Evolutionary conservation across 1,139 yeast species (phyloP).

Genomic region (Pichia kudriavzevii): DNA sequence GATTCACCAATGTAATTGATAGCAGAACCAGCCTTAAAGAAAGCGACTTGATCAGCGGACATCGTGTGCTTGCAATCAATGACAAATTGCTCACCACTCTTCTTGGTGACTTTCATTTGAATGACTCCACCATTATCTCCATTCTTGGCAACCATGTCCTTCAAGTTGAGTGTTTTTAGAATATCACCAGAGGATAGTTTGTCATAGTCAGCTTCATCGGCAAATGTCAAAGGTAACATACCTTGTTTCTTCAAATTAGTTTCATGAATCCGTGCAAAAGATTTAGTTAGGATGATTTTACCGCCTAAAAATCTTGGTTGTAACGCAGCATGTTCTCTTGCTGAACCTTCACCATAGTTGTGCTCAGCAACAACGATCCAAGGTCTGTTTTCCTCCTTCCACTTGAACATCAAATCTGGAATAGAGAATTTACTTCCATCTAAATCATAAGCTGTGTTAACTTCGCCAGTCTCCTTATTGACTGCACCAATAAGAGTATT

Average conservation of each 20-base stretch:
- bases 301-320: constrained; percentile 95
- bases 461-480: constrained; percentile 94
- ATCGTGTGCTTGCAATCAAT: constrained; percentile 85
- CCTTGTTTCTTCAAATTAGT: constrained; percentile 95
- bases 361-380: constrained; percentile 98
- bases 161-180: constrained; percentile 68
- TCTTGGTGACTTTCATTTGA: constrained; percentile 65
- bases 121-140: constrained; percentile 86
- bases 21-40: constrained; percentile 96
- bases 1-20: constrained; percentile 82
- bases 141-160: constrained; percentile 68
- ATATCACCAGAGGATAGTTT: constrained; percentile 67
- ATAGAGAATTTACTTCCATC: constrained; percentile 74
- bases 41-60: constrained; percentile 93
- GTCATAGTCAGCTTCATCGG: constrained; percentile 84
- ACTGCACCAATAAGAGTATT: constrained; percentile 96
- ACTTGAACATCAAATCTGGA: constrained; percentile 94
- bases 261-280: constrained; percentile 93
- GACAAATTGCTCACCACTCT: constrained; percentile 60
- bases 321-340: constrained; percentile 97
- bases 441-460: constrained; percentile 79
- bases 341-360: constrained; percentile 98
- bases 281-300: constrained; percentile 76
- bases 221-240: constrained; percentile 88
- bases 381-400: constrained; percentile 78